Conservation (phyloP, 108 stramenopile species). For the Nitzschia sp. region DNA sequence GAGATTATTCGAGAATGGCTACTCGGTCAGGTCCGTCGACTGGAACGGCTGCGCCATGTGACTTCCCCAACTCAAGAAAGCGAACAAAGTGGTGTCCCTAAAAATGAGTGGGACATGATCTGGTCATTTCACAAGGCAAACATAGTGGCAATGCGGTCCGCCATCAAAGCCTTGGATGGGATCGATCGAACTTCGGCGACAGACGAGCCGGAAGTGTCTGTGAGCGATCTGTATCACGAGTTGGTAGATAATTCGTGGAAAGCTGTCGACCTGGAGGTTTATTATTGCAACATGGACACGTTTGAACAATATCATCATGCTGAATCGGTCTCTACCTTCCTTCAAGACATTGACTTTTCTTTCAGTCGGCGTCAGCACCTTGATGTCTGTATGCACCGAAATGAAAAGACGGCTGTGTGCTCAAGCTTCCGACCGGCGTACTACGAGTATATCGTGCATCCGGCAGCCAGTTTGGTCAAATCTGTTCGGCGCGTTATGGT, state of each 20-base stretch:
- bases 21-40: conserved; percentile 18
- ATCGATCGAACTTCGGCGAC: not conserved
- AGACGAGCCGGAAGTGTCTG: conserved; percentile 5
- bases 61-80: not conserved
- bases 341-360: conserved; percentile 32
- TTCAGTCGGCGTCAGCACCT: not conserved
- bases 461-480: conserved; percentile 54
- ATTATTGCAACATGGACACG: conserved; percentile 13
- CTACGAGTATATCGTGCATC: conserved; percentile 63
- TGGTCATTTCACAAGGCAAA: conserved; percentile 29
- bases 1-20: conserved; percentile 17
- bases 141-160: conserved; percentile 25
- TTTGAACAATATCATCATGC: conserved; percentile 19
- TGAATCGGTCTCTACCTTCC: conserved; percentile 28
- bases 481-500: conserved; percentile 42
- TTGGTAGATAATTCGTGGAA: conserved; percentile 15
- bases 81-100: conserved; percentile 26
- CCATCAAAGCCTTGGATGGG: conserved; percentile 11
- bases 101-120: conserved; percentile 31
- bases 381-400: conserved; percentile 66
- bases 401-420: conserved; percentile 67
- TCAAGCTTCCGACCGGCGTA: conserved; percentile 68
- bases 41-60: conserved; percentile 19
- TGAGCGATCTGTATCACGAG: conserved; percentile 7
- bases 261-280: conserved; percentile 5